Conservation (phyloP, 148 eudicot genomes). For the Chenopodium berlandieri region DNA sequence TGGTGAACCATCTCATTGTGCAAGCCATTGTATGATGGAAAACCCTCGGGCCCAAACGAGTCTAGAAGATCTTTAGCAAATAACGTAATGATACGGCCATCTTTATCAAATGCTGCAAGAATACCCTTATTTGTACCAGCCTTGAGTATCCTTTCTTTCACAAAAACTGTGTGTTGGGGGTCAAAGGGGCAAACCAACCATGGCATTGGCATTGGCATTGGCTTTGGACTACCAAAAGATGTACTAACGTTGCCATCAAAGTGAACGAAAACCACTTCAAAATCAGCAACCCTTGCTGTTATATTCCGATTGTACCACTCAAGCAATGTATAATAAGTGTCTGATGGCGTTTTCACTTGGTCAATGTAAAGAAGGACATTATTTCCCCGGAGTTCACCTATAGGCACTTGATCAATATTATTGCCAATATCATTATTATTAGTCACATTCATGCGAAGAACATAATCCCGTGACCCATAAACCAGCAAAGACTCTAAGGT, state of each 20-base stretch:
- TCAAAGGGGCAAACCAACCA: not conserved
- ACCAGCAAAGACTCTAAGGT: slow-evolving; percentile 3
- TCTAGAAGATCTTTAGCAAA: not conserved
- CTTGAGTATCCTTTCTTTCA: not conserved
- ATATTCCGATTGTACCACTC: not conserved
- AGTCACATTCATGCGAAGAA: no score
- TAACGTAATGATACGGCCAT: not conserved
- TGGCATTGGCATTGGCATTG: not conserved
- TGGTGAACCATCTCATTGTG: not conserved
- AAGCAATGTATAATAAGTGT: not conserved
- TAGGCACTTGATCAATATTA: not conserved
- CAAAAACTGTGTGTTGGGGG: not conserved
- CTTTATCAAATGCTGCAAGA: not conserved
- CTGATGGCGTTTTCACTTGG: not conserved
- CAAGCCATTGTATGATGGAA: not conserved
- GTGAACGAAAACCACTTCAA: not conserved
- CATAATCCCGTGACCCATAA: not conserved
- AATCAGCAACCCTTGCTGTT: not conserved
- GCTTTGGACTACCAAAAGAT: not conserved
- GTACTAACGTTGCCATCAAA: not conserved
- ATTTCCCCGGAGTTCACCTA: not conserved
- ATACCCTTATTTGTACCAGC: not conserved
- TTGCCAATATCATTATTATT: no score
- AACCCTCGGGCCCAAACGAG: not conserved
- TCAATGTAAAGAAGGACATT: not conserved